Evolutionary conservation across 2,329 filamentous ascomycete species (phyloP), one percentile per base, ranked within the genome.

Genomic region (Trichophyton rubrum): DNA sequence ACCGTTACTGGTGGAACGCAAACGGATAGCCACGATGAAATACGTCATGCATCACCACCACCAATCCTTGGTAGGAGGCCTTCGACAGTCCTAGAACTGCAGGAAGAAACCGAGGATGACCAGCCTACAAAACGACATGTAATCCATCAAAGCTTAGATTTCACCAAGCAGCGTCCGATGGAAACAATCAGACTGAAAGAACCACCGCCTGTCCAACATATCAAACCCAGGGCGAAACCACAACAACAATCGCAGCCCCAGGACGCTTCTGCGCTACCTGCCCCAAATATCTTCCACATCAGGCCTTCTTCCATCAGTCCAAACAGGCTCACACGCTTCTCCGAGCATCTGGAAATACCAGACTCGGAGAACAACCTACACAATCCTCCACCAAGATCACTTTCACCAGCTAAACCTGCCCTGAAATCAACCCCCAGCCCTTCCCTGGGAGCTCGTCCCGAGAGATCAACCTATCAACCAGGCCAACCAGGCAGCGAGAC

Each of bases 351-450:
- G 2, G 71, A 72, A 6, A 73, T 82, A 5, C 75, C 80, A 24
- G 72, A 77, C 15, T 68, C 75, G 2, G 72, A 72, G 27, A 78
- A 78, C 4, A 71, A 77, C 51, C 76, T 78, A 60, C 83, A 85
- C 65, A 76, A 83, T 58, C 83, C 83, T 17, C 81, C 81, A 13
- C 75, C 79, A 27, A 77, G 83, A 59, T 84, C 83, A 2, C 69
- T 83, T 3, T 86, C 83, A 5, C 83, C 83, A 3, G 81, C 74
- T 11, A 86, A 86, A 67, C 83, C 83, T 27, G 83, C 82, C 0
- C 67, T 86, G 65, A 86, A 86, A 67, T 27, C 62, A 20, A 27
- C 22, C 0, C 22, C 22, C 49, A 53, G 11, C 2, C 49, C 62
- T 15, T 22, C 73, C 79, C 59, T 76, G 80, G 2, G 77, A 77